A percentile compares a stretch with the other conserved stretches of the same genome.
These are phyloP conservation scores for Inga leiocalycina DNA, from an alignment of 306 rosid species.

Conservation along the genomic window DNA sequence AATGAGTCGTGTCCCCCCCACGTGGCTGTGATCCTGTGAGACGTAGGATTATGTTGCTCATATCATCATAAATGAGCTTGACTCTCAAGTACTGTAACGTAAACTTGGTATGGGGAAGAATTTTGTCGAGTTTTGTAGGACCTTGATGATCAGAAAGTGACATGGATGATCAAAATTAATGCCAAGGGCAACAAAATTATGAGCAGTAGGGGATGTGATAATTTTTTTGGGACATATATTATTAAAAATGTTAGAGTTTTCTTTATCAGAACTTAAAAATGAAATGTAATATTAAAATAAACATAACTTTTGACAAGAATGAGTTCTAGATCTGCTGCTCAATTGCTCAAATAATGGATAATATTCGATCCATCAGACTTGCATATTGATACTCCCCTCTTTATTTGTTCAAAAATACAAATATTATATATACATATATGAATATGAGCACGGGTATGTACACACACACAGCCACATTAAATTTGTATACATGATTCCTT, in stretches of 20 bases:
- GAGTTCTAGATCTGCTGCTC: background rate
- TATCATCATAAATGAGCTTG: background rate
- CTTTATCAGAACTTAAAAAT: too few relatives aligned
- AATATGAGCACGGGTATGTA: background rate
- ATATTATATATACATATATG: background rate
- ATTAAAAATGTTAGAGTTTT: too few relatives aligned
- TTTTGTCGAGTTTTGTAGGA: background rate
- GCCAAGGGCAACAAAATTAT: background rate
- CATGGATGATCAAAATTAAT: background rate
- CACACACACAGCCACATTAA: background rate
- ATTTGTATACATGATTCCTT: background rate
- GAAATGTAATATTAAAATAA: background rate
- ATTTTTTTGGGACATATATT: background rate
- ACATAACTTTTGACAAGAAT: background rate
- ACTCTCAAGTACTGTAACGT: background rate
- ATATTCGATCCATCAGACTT: background rate
- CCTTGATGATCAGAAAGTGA: background rate
- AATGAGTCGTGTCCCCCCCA: conserved; percentile 17
- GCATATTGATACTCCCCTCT: background rate
- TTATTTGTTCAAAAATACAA: background rate
- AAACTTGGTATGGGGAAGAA: background rate
- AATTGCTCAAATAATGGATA: background rate
- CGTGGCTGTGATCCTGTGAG: too few relatives aligned
- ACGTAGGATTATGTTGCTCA: background rate
- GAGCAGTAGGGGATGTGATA: background rate